These are phyloP conservation scores for Hericium rajendrae DNA, from an alignment of 768 basidiomycete genomes.

Conservation along the genomic window DNA sequence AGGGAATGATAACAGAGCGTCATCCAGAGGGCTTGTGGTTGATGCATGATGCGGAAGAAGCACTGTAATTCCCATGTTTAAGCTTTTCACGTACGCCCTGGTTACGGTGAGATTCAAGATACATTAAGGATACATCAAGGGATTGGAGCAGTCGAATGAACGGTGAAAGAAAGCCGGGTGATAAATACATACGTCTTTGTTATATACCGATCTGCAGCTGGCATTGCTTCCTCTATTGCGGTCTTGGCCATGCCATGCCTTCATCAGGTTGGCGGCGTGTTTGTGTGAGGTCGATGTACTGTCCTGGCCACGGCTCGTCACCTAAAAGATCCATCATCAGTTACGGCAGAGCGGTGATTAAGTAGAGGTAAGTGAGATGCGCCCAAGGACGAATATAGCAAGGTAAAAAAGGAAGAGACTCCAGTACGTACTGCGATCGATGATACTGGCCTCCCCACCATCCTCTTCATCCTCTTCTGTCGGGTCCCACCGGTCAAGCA, in stretches of 20 bases:
- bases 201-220: not conserved
- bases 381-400: not conserved
- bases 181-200: not conserved
- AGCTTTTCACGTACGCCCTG: not conserved
- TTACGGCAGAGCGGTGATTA: conserved; percentile 8
- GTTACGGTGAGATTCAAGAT: not conserved
- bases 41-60: too few relatives aligned
- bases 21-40: too few relatives aligned
- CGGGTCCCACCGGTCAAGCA: conserved; percentile 54
- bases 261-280: conserved; percentile 45
- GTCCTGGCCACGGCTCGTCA: conserved; percentile 60
- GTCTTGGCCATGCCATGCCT: conserved; percentile 64
- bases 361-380: not conserved
- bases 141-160: not conserved
- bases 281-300: conserved; percentile 68
- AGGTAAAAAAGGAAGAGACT: conserved; percentile 2
- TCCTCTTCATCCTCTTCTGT: conserved; percentile 46
- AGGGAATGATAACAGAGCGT: too few relatives aligned
- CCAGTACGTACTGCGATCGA: conserved; percentile 56
- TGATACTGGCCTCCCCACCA: conserved; percentile 41
- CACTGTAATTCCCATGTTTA: too few relatives aligned
- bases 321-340: conserved; percentile 28
- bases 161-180: not conserved
- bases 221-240: conserved; percentile 29
- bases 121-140: conserved; percentile 1